Evolutionary conservation across 176 grass and related monocot species (phyloP), one percentile per base, ranked within the genome.

Genomic region (Microstegium vimineum): DNA sequence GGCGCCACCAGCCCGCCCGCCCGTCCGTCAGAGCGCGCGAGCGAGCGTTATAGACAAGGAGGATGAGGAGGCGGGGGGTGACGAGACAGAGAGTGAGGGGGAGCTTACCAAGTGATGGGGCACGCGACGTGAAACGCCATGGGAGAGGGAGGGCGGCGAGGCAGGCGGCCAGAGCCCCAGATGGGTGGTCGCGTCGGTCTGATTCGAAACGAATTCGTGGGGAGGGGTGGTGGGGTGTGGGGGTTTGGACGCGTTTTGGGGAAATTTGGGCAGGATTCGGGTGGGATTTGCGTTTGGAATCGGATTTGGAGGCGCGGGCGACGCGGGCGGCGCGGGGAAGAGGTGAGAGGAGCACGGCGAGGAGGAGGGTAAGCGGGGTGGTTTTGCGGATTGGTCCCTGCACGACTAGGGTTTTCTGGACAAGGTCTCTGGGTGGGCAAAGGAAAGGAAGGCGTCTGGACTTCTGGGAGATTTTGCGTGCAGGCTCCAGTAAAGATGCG

Each of bases 111-210:
- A 83, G 92, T 94, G 87, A 92, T 80, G 83, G 92, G 92, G 89
- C 92, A 94, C 80, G 89, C 92, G 87, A 94, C 82, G 82, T 94
- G 92, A 89, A 94, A 94, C 81, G 92, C 89, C 89, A 94, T 94
- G 84, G 82, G 82, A 79, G 64, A 57, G 27, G 31, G 40, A 34
- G 68, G 38, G 40, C 37, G 69, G 43, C 36, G 43, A 14, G 33
- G 56, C 25, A 28, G 54, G 73, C 23, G 47, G 33, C 36, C 51
- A 57, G 22, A 59, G 62, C 30, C n/a, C 63, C 52, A 45, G 79
- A 46, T 57, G 69, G 36, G 45, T 17, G 18, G 67, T n/a, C n/a
- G n/a, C n/a, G 22, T 27, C 45, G 25, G 17, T 8, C 22, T 10
- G 30, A 65, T 75, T 81, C 79, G 36, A 64, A 63, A 46, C 61